phyloP scores from a whole-genome alignment of 2,329 filamentous ascomycete genomes.

The Colletotrichum magnum region DNA sequence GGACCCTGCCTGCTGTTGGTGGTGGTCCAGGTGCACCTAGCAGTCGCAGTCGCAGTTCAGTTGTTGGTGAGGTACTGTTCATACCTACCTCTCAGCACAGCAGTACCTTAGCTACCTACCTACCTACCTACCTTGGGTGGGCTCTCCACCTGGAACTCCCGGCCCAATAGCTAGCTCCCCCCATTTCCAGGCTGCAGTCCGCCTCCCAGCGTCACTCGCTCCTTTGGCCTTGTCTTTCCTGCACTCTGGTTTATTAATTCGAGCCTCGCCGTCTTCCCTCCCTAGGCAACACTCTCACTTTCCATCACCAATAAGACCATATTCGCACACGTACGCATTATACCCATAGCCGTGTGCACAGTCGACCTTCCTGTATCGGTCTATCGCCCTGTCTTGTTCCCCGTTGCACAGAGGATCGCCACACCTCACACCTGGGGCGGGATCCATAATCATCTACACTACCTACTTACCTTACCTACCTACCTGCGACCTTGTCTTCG shows the following conservation, averaged over 20 bases:
- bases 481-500: slow-evolving; percentile 2
- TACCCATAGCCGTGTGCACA: slow-evolving; percentile 24
- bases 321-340: slow-evolving; percentile 26
- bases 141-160: slow-evolving; percentile 32
- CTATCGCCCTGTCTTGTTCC: neutral
- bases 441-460: slow-evolving; percentile 20
- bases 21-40: slow-evolving; percentile 5
- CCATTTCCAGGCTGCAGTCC: slow-evolving; percentile 36
- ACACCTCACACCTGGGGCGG: slow-evolving; percentile 7
- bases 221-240: slow-evolving; percentile 30
- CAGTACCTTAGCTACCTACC: neutral
- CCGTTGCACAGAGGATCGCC: slow-evolving; percentile 25
- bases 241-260: slow-evolving; percentile 37
- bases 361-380: slow-evolving; percentile 17
- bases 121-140: neutral
- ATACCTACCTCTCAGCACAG: neutral
- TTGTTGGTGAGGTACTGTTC: too few relatives aligned
- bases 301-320: slow-evolving; percentile 23
- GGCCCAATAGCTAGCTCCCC: slow-evolving; percentile 34
- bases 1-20: slow-evolving; percentile 19
- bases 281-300: slow-evolving; percentile 38
- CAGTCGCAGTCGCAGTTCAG: neutral
- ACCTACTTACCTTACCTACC: neutral
- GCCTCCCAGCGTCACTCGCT: slow-evolving; percentile 22
- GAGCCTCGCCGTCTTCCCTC: slow-evolving; percentile 30